These are phyloP conservation scores for Trypanosoma rangeli DNA, from an alignment of 208 protist species.

Conservation along the genomic window DNA sequence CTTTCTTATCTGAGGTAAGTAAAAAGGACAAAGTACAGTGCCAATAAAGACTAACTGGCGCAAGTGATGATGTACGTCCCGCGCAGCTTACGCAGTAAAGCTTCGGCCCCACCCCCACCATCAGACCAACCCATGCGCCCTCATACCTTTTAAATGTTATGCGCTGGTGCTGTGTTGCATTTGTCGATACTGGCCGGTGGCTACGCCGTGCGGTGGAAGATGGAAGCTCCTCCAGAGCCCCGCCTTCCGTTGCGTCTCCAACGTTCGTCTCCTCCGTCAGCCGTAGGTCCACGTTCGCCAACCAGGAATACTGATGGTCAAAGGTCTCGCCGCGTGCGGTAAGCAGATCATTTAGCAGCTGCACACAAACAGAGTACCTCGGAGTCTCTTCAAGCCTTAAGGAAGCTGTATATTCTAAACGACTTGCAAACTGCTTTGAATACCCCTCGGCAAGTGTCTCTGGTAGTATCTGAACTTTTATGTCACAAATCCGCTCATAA, in stretches of 20 bases:
- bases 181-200: background rate
- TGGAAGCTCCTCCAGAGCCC: background rate
- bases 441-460: constrained; percentile 51
- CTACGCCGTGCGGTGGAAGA: background rate
- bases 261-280: background rate
- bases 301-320: constrained; percentile 76
- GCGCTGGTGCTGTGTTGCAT: constrained; percentile 1
- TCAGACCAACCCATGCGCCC: background rate
- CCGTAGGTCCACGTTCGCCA: constrained; percentile 1
- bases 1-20: too few species aligned
- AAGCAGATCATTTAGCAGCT: constrained; percentile 46
- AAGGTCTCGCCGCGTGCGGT: constrained; percentile 35
- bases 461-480: constrained; percentile 58
- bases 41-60: constrained; percentile 13
- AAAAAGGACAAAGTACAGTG: too few species aligned
- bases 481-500: constrained; percentile 52
- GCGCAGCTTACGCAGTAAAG: constrained; percentile 35
- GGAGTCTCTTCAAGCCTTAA: constrained; percentile 72
- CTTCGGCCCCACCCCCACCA: background rate
- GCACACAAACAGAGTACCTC: constrained; percentile 69
- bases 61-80: constrained; percentile 43
- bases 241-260: background rate
- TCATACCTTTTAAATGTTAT: background rate
- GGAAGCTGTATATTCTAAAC: constrained; percentile 52
- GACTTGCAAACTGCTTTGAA: constrained; percentile 57